phyloP scores from a whole-genome alignment of 495 filamentous ascomycete species.

The Aspergillus conjunctus region DNA sequence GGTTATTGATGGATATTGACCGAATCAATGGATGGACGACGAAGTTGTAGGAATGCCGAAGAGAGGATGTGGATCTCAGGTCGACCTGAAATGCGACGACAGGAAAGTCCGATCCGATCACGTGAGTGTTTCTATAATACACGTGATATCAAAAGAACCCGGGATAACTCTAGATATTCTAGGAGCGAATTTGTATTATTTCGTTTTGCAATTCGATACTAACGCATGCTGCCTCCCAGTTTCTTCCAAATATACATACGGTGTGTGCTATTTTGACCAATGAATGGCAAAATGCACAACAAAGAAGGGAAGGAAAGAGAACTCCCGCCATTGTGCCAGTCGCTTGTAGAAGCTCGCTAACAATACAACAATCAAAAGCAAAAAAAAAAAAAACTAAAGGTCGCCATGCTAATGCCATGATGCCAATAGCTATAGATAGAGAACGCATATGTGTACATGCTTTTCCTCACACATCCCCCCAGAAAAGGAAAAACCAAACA shows the following conservation, averaged over 20 bases:
- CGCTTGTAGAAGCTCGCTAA: conserved; percentile 15
- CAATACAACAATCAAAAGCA: conserved; percentile 5
- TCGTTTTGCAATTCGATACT: background rate
- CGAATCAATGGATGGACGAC: background rate
- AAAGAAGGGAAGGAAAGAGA: background rate
- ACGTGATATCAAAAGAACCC: conserved; percentile 10
- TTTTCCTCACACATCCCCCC: conserved; percentile 1
- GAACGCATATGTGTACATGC: conserved; percentile 25
- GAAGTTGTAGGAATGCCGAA: background rate
- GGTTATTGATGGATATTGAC: background rate
- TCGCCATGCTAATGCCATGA: background rate
- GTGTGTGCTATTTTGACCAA: background rate
- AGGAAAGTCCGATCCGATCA: background rate
- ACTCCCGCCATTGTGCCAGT: conserved; percentile 7
- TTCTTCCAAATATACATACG: background rate
- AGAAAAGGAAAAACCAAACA: background rate
- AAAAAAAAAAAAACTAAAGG: conserved; percentile 3
- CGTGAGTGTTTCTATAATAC: background rate
- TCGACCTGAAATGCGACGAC: background rate
- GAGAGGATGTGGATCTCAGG: background rate
- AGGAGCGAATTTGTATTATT: background rate
- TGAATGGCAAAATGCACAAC: background rate
- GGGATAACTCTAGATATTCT: background rate
- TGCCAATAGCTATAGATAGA: conserved; percentile 22
- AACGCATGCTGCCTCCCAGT: background rate